Evolutionary conservation across 371 early-diverging fungal genomes (phyloP).

Genomic region (Apophysomyces trapeziformis): DNA sequence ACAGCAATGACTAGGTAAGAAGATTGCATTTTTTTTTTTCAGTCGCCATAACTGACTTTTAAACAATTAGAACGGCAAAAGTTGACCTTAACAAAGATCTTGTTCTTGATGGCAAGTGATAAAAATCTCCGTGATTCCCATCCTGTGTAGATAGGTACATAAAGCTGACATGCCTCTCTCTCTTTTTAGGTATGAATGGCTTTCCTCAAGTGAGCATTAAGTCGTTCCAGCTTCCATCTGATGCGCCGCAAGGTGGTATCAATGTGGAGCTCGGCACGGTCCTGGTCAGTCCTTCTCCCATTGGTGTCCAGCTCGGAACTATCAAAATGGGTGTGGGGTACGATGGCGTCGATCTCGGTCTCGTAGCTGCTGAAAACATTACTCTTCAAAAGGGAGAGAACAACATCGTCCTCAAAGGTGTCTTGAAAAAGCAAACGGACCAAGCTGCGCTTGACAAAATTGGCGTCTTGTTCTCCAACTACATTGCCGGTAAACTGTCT

Average conservation of each 20-base stretch:
- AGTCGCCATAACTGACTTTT: neutral
- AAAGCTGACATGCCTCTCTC: neutral
- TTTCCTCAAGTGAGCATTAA: constrained; percentile 56
- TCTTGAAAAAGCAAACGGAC: constrained; percentile 47
- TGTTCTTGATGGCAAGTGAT: constrained; percentile 20
- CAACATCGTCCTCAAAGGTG: constrained; percentile 53
- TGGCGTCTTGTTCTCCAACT: constrained; percentile 52
- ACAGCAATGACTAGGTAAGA: constrained; percentile 50
- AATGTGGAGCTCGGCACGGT: constrained; percentile 51
- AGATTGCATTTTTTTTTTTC: neutral
- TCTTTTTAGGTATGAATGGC: constrained; percentile 46
- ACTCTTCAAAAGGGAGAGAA: constrained; percentile 47
- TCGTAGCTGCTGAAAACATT: constrained; percentile 45
- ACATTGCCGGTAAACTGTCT: constrained; percentile 49
- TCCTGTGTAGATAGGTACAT: neutral
- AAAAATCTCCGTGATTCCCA: neutral
- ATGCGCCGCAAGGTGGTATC: constrained; percentile 60
- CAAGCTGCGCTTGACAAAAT: constrained; percentile 42
- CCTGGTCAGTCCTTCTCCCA: constrained; percentile 58
- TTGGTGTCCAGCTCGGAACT: constrained; percentile 58
- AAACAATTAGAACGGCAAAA: constrained; percentile 32
- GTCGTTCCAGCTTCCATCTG: constrained; percentile 55
- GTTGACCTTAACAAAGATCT: constrained; percentile 36
- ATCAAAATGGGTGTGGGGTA: constrained; percentile 49
- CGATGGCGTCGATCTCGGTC: constrained; percentile 51